Evolutionary conservation across 2,329 filamentous ascomycete species (phyloP).

Genomic region (Magnaporthales sp.): DNA sequence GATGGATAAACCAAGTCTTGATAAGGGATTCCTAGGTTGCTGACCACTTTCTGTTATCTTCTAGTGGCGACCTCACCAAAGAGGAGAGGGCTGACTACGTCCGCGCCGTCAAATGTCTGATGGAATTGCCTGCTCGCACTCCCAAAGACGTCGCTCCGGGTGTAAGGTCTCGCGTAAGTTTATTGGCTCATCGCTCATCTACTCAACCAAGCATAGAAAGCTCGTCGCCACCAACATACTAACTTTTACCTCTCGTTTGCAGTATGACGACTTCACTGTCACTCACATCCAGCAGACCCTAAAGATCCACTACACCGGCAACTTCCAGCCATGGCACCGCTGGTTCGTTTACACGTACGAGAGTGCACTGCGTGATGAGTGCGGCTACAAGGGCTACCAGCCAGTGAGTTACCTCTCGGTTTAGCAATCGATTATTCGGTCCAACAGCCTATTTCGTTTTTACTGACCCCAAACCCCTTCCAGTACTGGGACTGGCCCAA

Average conservation of each 20-base stretch:
- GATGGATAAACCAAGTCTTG: not conserved
- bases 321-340: conserved; percentile 22
- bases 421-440: not conserved
- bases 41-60: not conserved
- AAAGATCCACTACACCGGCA: conserved; percentile 30
- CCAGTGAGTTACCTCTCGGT: conserved; percentile 17
- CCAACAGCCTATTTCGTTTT: not conserved
- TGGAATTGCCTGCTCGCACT: conserved; percentile 19
- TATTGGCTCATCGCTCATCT: not conserved
- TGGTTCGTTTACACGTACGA: conserved; percentile 21
- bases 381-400: conserved; percentile 28
- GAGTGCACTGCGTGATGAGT: conserved; percentile 21
- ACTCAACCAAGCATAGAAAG: not conserved
- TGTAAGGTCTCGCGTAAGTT: conserved; percentile 19
- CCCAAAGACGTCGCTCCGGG: conserved; percentile 22
- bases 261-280: conserved; percentile 38
- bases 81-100: conserved; percentile 26
- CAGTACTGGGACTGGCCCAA: conserved; percentile 37
- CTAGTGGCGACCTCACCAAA: conserved; percentile 20
- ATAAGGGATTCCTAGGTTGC: no score
- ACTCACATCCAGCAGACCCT: conserved; percentile 38
- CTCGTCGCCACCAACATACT: not conserved
- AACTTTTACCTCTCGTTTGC: not conserved
- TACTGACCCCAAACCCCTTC: not conserved
- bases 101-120: conserved; percentile 27